Evolutionary conservation across 352 stramenopile genomes (phyloP), one percentile per base, ranked within the genome.

Genomic region (Phytophthora palmivora): DNA sequence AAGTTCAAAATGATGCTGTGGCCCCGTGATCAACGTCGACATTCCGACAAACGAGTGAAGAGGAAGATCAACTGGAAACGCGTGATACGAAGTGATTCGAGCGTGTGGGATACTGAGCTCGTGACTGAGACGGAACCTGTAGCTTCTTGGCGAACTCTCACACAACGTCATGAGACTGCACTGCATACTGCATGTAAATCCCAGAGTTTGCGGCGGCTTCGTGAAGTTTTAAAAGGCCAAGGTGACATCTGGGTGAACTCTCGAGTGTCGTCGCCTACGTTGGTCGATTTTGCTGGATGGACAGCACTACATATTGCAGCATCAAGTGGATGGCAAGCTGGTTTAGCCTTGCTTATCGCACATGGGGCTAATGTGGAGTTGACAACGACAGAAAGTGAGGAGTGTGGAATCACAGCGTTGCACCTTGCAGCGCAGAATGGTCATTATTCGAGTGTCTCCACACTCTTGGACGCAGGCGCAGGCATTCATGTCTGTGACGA

Each of bases 281-380:
- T 32, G 1, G 22, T 33, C 9, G 39, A 63, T 6, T 53, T 41
- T 9, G 59, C 49, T 3, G 67, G 67, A 4, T 53, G 73, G 48
- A 80, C 72, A 10, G 43, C 68, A 18, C 38, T 80, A 30, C 72
- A 78, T 42, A 34, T 78, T 12, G 69, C 69, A 28, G 49, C 64
- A 21, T 62, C 43, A 18, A 54, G 45, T 24, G 65, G 72, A 16
- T 79, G 74, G 69, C 47, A 70, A 32, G 11, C 28, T 12, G 64
- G 64, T 11, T 44, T 76, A 11, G 24, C 28, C 3, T 45, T 59
- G n/a, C 48, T 84, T 21, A 51, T 84, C 39, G 34, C 60, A 15
- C 48, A 55, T 8, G 59, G 65, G 3, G 68, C 72, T 11, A 45
- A 82, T 22, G 55, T 72, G 22, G 24, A 78, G 50, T 18, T 60